A percentile compares a stretch with the other conserved stretches of the same genome.
phyloP scores from a whole-genome alignment of 805 yeast genomes.

The Ogataea methylovora region DNA sequence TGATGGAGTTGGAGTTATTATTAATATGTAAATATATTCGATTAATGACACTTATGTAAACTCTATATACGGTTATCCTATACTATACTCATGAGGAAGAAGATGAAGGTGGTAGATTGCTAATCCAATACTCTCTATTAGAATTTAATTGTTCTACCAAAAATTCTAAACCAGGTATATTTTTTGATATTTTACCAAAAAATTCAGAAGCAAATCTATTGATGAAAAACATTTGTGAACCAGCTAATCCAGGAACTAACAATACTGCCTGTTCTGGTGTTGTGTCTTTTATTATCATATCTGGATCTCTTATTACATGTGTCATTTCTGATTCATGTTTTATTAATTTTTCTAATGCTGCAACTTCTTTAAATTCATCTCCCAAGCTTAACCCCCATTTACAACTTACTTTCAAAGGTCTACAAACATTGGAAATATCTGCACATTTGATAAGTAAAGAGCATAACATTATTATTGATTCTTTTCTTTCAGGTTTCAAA shows the following conservation, averaged over 20 bases:
- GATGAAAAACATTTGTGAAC: slow-evolving; percentile 79
- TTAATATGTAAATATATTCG: not conserved
- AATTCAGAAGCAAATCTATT: slow-evolving; percentile 72
- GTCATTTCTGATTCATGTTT: slow-evolving; percentile 4
- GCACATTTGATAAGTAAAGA: slow-evolving; percentile 85
- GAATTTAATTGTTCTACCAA: slow-evolving; percentile 43
- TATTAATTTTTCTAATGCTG: slow-evolving; percentile 35
- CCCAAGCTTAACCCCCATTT: slow-evolving; percentile 84
- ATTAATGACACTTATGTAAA: too few relatives aligned
- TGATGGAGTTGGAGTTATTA: too few relatives aligned
- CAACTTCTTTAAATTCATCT: slow-evolving; percentile 68
- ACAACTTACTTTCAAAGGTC: slow-evolving; percentile 67
- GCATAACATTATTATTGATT: slow-evolving; percentile 36
- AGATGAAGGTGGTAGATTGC: too few relatives aligned
- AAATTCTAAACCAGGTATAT: slow-evolving; percentile 55
- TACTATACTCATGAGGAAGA: too few relatives aligned
- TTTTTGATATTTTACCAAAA: slow-evolving; percentile 54
- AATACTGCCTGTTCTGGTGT: slow-evolving; percentile 33
- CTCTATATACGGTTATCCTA: too few relatives aligned
- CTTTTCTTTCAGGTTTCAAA: slow-evolving; percentile 15
- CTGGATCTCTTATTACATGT: not conserved
- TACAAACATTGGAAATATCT: slow-evolving; percentile 87
- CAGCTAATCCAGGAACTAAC: slow-evolving; percentile 43
- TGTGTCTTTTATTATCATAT: slow-evolving; percentile 18
- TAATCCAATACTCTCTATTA: slow-evolving; percentile 58